A percentile compares a stretch with the other conserved stretches of the same genome.
Conservation (phyloP, 2,329 filamentous ascomycete species). For the Fusarium foetens region DNA sequence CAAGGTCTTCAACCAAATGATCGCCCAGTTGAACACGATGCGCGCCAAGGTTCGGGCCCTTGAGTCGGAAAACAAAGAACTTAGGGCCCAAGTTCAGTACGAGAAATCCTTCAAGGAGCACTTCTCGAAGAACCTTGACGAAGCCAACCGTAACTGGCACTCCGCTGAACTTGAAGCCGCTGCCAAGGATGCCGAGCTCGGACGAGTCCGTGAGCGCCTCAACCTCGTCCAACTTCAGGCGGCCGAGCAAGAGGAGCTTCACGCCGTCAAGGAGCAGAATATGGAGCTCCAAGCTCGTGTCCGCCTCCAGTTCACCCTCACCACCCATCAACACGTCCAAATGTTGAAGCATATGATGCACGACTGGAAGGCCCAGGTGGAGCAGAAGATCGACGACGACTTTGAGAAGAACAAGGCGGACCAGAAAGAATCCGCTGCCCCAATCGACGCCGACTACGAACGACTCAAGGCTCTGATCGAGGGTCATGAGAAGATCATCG, state of each 20-base stretch:
- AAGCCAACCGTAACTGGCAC: background rate
- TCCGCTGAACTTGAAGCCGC: background rate
- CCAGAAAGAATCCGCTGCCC: rapidly evolving
- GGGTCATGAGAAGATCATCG: background rate
- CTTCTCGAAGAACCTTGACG: background rate
- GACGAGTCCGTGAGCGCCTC: background rate
- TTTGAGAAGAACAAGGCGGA: background rate
- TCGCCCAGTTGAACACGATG: background rate
- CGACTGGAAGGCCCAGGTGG: background rate
- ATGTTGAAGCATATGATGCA: background rate
- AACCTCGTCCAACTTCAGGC: background rate
- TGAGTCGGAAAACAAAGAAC: background rate
- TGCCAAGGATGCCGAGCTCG: background rate
- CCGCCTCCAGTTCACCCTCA: background rate
- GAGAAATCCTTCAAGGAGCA: background rate
- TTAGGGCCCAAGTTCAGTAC: background rate
- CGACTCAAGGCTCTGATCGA: background rate
- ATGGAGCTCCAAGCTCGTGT: background rate
- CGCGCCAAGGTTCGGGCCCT: background rate
- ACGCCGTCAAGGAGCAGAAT: background rate
- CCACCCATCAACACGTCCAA: background rate
- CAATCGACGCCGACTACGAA: background rate
- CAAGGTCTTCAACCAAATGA: background rate
- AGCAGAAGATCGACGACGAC: background rate
- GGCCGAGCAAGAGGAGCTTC: background rate